Evolutionary conservation across 306 rosid genomes (phyloP), one percentile per base, ranked within the genome.

Genomic region (Sicyos edulis): DNA sequence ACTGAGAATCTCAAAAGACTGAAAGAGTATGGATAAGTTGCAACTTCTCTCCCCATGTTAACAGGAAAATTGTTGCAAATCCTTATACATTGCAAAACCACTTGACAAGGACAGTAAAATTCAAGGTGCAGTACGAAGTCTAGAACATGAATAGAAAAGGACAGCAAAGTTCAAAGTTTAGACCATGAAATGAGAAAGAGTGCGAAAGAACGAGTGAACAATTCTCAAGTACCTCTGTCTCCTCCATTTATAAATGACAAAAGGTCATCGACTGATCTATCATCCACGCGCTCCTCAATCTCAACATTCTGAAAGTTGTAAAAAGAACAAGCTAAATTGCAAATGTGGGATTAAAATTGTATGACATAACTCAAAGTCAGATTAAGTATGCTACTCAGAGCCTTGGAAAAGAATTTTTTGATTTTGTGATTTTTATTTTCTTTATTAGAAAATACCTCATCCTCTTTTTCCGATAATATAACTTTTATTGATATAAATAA

Each of bases 181-280:
- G 32, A 22, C 53, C 7, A 19, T 21, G 44, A 42, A 19, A 56
- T 19, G 44, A n/a, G 59, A 47, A 4, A 58, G 29, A 60, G 44
- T 47, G 34, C 56, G 37, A n/a, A 34, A 42, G 52, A 47, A 21
- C 20, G 26, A 22, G 42, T 19, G 42, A 47, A 7, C 54, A 42
- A 54, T 45, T 70, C 53, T 37, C 61, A 64, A 54, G 78, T 83
- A 87, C 97, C 90, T 83, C 81, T 80, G 63, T 83, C 83, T 73
- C 78, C 90, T 70, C 92, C 95, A 78, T 92, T 92, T 71, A 92
- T 92, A 81, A 86, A 92, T 72, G 96, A 84, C 80, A 92, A 85
- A 32, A 92, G 89, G 77, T 92, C 97, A 76, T 92, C 97, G 8
- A 92, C 89, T 29, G 97, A 92, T 65, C 96, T 93, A 53, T 89